Evolutionary conservation across 345 rosid species (phyloP).

Genomic region (Melaleuca alternifolia): DNA sequence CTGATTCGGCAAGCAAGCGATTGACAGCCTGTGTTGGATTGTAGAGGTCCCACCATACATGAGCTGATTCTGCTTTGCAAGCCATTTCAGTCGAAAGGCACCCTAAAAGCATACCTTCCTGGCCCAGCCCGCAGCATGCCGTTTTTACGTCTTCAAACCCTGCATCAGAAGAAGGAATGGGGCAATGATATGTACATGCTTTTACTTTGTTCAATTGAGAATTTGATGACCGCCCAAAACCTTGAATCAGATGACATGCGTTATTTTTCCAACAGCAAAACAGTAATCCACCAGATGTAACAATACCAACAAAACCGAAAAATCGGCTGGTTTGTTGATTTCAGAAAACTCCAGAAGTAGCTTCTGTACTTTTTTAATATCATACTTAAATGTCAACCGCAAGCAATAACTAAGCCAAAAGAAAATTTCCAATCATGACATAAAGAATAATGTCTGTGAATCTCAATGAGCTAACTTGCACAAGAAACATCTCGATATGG

Average conservation of each 20-base stretch:
- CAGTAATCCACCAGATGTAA: not conserved
- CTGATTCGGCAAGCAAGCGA: slow-evolving; percentile 40
- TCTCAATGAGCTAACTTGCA: not conserved
- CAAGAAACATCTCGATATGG: not conserved
- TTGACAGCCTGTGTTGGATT: slow-evolving; percentile 44
- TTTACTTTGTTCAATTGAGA: not conserved
- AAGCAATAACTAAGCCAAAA: not conserved
- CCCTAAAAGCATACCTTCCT: slow-evolving; percentile 29
- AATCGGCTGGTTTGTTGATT: not conserved
- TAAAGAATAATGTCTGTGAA: not conserved
- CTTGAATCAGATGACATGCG: not conserved
- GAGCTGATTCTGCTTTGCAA: slow-evolving; percentile 28
- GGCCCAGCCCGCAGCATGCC: slow-evolving; percentile 55
- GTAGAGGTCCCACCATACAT: slow-evolving; percentile 71
- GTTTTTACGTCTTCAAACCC: slow-evolving; percentile 29
- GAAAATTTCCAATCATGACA: not conserved
- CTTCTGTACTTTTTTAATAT: not conserved
- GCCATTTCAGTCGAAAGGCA: slow-evolving; percentile 46
- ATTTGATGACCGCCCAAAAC: not conserved
- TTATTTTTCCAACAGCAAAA: not conserved
- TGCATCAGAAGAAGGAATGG: not conserved
- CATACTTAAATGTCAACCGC: not conserved
- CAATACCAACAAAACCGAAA: not conserved
- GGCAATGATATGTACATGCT: no score
- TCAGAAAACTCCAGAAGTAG: not conserved